phyloP scores from a whole-genome alignment of 345 rosid genomes.

The Acer yangbiense region DNA sequence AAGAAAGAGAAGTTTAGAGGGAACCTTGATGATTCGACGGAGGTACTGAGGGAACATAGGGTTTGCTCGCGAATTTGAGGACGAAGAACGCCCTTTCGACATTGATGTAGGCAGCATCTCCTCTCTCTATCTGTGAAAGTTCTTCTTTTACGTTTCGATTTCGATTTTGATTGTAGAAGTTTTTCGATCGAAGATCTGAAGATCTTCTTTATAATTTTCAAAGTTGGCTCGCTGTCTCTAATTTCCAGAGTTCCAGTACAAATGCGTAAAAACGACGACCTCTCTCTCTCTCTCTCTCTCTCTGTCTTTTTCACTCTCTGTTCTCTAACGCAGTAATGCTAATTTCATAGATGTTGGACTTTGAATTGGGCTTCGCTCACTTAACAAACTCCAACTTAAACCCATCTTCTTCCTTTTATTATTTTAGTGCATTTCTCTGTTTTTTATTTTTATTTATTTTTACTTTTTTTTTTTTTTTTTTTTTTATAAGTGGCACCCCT shows the following conservation, averaged over 20 bases:
- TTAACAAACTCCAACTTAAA: not conserved
- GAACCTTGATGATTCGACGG: conserved; percentile 96
- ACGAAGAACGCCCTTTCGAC: conserved; percentile 74
- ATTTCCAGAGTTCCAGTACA: conserved; percentile 8
- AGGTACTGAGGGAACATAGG: conserved; percentile 80
- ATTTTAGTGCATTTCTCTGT: no score
- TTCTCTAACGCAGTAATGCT: no score
- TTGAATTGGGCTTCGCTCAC: not conserved
- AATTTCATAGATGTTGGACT: not conserved
- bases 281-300: no score
- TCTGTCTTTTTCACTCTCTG: no score
- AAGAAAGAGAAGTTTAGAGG: conserved; percentile 12
- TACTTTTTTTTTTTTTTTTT: no score
- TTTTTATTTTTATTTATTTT: no score
- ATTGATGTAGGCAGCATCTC: conserved; percentile 77
- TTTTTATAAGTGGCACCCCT: no score
- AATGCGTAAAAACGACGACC: conserved; percentile 35
- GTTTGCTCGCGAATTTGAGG: conserved; percentile 69
- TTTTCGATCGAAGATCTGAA: conserved; percentile 40
- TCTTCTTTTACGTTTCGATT: conserved; percentile 18
- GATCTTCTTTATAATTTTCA: conserved; percentile 2
- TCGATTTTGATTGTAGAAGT: conserved; percentile 4
- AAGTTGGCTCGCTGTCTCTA: conserved; percentile 7
- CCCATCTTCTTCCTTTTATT: not conserved
- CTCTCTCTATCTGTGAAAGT: conserved; percentile 10